Evolutionary conservation across 176 grass and related monocot genomes (phyloP).

Genomic region (Lolium perenne): DNA sequence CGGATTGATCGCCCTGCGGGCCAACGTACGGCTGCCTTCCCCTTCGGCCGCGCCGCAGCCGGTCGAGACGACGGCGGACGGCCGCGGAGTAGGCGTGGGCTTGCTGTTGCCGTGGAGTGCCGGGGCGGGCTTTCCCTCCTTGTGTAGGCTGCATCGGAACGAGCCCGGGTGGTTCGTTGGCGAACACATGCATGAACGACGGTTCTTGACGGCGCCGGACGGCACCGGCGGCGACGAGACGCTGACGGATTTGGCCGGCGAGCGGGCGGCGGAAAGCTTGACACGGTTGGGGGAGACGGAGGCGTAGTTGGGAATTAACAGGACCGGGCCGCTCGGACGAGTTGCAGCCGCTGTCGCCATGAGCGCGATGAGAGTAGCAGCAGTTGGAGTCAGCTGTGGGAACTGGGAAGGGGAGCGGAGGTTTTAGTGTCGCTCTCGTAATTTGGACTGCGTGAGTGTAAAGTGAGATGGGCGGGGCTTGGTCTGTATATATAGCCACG

Average conservation of each 20-base stretch:
- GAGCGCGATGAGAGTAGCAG: background rate
- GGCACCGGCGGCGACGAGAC: slow-evolving; percentile 22
- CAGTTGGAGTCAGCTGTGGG: background rate
- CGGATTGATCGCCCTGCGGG: slow-evolving; percentile 51
- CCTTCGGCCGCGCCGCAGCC: background rate
- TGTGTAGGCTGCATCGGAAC: slow-evolving; percentile 75
- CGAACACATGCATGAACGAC: slow-evolving; percentile 64
- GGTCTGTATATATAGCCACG: slow-evolving; percentile 20
- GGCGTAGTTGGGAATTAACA: slow-evolving; percentile 42
- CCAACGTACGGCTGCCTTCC: slow-evolving; percentile 51
- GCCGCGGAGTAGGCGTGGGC: background rate
- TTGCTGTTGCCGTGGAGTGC: background rate
- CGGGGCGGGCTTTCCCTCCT: slow-evolving; percentile 24
- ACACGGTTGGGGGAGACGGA: slow-evolving; percentile 51
- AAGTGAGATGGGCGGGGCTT: background rate
- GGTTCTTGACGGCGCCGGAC: background rate
- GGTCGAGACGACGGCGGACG: background rate
- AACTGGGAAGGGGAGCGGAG: too few species aligned
- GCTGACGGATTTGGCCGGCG: slow-evolving; percentile 41
- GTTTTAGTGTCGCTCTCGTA: background rate
- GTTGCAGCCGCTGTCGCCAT: slow-evolving; percentile 52
- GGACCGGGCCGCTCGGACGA: slow-evolving; percentile 39
- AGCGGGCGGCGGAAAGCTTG: slow-evolving; percentile 44
- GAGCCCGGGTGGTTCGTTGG: slow-evolving; percentile 79
- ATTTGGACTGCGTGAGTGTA: slow-evolving; percentile 16